phyloP scores from a whole-genome alignment of 2,329 filamentous ascomycete species.

The Uncinocarpus reesii region DNA sequence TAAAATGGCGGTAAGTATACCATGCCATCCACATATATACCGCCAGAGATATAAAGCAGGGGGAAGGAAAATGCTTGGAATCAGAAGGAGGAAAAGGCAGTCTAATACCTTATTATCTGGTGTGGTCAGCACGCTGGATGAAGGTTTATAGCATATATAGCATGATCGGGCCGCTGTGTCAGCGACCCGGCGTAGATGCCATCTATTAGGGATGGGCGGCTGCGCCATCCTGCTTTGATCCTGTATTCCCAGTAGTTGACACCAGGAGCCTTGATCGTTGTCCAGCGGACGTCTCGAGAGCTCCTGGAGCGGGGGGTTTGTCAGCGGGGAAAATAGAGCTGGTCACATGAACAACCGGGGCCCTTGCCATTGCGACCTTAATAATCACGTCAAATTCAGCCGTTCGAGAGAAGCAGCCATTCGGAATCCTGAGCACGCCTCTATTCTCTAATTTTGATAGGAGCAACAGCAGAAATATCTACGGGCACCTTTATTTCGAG shows the following conservation, averaged over 20 bases:
- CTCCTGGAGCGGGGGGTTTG: too few species aligned
- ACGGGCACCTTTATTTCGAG: too few species aligned
- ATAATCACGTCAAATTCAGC: too few species aligned
- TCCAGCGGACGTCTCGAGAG: too few species aligned
- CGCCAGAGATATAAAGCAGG: not conserved
- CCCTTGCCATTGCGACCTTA: too few species aligned
- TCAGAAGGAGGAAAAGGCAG: not conserved
- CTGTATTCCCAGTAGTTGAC: not conserved
- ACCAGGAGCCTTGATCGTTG: not conserved
- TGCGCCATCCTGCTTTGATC: slow-evolving; percentile 8
- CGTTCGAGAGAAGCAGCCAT: too few species aligned
- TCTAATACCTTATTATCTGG: slow-evolving; percentile 69
- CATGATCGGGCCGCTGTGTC: slow-evolving; percentile 75
- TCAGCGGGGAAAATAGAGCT: too few species aligned
- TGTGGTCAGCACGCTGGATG: slow-evolving; percentile 76
- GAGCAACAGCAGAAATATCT: too few species aligned
- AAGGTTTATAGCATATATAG: slow-evolving; percentile 84
- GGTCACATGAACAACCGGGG: too few species aligned
- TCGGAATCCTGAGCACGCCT: too few species aligned
- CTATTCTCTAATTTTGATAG: too few species aligned
- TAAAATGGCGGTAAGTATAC: not conserved
- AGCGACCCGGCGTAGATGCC: slow-evolving; percentile 76
- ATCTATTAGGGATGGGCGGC: slow-evolving; percentile 57
- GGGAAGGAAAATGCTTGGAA: not conserved
- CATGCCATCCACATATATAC: not conserved